phyloP scores from a whole-genome alignment of 1,284 basidiomycete genomes.

The Puccinia polysora region DNA sequence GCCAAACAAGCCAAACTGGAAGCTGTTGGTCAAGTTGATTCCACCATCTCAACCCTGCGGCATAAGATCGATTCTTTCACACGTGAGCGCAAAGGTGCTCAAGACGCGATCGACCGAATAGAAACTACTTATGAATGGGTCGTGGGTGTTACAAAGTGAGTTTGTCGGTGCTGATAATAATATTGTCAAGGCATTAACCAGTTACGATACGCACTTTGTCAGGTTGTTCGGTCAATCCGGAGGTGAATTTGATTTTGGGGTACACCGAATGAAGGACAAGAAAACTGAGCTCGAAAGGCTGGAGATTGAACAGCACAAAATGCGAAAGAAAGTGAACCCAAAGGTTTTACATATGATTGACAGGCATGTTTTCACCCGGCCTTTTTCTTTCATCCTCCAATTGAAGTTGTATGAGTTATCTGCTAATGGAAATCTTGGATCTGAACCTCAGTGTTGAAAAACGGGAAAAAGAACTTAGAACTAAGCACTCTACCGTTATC shows the following conservation, averaged over 20 bases:
- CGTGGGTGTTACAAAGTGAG: slow-evolving; percentile 72
- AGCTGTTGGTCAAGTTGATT: slow-evolving; percentile 67
- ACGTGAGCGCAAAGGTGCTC: slow-evolving; percentile 54
- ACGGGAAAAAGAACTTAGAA: slow-evolving; percentile 77
- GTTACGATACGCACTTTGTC: not conserved
- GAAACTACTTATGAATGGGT: slow-evolving; percentile 89
- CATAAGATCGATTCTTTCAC: slow-evolving; percentile 59
- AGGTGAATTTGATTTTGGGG: slow-evolving; percentile 75
- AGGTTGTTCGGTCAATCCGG: slow-evolving; percentile 74
- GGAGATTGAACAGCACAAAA: slow-evolving; percentile 71
- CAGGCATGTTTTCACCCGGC: slow-evolving; percentile 59
- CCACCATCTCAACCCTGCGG: slow-evolving; percentile 62
- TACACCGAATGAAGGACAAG: slow-evolving; percentile 66
- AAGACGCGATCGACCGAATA: slow-evolving; percentile 55
- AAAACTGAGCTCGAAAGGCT: slow-evolving; percentile 69
- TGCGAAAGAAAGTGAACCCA: slow-evolving; percentile 92
- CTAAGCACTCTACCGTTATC: slow-evolving; percentile 81
- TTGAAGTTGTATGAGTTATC: too few relatives aligned
- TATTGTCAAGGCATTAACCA: too few relatives aligned
- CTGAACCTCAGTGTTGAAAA: slow-evolving; percentile 97
- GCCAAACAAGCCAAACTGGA: slow-evolving; percentile 77
- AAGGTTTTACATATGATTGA: slow-evolving; percentile 97
- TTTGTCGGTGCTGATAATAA: slow-evolving; percentile 45
- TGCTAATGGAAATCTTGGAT: too few relatives aligned
- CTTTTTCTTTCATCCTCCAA: too few relatives aligned